These are phyloP conservation scores for Mychonastes homosphaera DNA, from an alignment of 139 green algal genomes.

Conservation along the genomic window DNA sequence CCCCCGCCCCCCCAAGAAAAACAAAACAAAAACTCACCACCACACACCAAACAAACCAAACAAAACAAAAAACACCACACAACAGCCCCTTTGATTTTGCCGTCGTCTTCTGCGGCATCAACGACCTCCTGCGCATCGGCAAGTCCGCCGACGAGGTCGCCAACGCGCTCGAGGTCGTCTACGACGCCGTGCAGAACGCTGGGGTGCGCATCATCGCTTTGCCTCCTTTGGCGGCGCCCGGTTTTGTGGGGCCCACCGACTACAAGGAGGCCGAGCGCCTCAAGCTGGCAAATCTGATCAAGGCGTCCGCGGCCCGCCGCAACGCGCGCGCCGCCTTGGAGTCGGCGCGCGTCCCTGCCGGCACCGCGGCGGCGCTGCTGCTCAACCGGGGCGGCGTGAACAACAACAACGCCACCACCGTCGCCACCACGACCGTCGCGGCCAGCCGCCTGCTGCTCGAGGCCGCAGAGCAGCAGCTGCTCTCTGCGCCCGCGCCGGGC, in stretches of 20 bases:
- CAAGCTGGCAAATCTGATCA: constrained; percentile 9
- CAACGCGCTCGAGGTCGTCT: constrained; percentile 5
- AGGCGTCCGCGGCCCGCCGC: neutral
- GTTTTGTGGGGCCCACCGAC: constrained; percentile 13
- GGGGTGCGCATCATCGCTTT: constrained; percentile 13
- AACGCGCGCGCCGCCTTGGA: constrained; percentile 1
- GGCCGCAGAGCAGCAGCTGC: neutral
- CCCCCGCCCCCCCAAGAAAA: too few species aligned
- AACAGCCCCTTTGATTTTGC: too few species aligned
- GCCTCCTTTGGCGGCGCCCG: constrained; percentile 13
- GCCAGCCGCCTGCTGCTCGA: neutral
- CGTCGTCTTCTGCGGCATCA: constrained; percentile 16
- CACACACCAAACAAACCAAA: too few species aligned
- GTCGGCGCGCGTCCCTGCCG: neutral
- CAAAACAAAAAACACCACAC: too few species aligned
- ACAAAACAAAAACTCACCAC: too few species aligned
- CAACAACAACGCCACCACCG: neutral
- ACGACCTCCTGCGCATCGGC: constrained; percentile 18
- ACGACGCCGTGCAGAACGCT: neutral
- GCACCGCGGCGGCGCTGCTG: too few species aligned
- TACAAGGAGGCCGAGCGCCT: constrained; percentile 19
- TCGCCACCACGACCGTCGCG: constrained; percentile 5
- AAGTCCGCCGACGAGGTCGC: constrained; percentile 13
- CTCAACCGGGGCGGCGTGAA: neutral
- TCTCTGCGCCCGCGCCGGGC: neutral